Evolutionary conservation across 257 asterid species (phyloP).

Genomic region (Solanum tacnaense): DNA sequence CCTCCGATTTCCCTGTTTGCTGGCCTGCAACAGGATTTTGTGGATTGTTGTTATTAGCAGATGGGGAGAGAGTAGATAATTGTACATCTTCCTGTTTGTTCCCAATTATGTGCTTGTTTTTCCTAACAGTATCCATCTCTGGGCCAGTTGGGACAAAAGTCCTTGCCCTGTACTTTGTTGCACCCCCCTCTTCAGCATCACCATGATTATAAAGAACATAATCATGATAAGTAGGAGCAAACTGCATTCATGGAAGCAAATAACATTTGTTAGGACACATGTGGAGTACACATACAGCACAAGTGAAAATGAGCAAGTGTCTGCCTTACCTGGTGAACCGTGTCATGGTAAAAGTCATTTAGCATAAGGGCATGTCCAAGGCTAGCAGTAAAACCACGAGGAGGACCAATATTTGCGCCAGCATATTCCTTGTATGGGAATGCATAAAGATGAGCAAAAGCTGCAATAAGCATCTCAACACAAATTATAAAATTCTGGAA

Average conservation of each 20-base stretch:
- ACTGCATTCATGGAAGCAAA: constrained; percentile 32
- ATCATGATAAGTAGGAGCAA: constrained; percentile 96
- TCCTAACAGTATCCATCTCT: constrained; percentile 87
- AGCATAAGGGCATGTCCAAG: constrained; percentile 85
- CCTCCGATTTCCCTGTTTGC: constrained; percentile 39
- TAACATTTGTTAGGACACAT: neutral
- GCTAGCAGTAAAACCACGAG: constrained; percentile 63
- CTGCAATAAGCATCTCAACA: constrained; percentile 96
- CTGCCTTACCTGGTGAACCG: constrained; percentile 79
- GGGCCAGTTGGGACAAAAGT: constrained; percentile 94
- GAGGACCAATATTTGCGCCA: constrained; percentile 76
- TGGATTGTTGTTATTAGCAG: constrained; percentile 29
- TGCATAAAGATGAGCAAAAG: constrained; percentile 82
- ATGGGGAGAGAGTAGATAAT: constrained; percentile 43
- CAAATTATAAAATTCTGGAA: constrained; percentile 78
- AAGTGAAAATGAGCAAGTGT: neutral
- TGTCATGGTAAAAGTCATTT: constrained; percentile 86
- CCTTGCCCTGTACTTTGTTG: constrained; percentile 80
- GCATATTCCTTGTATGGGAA: constrained; percentile 96
- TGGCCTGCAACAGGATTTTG: constrained; percentile 13
- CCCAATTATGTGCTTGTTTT: constrained; percentile 53
- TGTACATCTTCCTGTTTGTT: constrained; percentile 64
- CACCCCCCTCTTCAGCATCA: constrained; percentile 75
- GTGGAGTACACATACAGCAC: neutral
- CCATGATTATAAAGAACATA: constrained; percentile 88